Evolutionary conservation across 73 alveolate genomes (phyloP).

Genomic region (Tetrahymena thermophila): DNA sequence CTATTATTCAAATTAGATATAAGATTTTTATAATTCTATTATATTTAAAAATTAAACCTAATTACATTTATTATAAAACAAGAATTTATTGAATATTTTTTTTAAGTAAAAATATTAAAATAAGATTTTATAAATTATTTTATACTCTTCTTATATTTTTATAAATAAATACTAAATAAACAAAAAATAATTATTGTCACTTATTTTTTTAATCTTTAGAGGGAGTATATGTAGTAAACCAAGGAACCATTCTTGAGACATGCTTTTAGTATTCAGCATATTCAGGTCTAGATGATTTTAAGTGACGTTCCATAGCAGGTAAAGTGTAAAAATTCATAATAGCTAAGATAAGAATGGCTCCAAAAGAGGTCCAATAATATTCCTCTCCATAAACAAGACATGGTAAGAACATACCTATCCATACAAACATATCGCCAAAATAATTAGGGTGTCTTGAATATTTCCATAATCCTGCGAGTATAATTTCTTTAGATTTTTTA

Average conservation of each 20-base stretch:
- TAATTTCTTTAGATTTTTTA: constrained; percentile 19
- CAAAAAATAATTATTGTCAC: background rate
- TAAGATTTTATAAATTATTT: too few species aligned
- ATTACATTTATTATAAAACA: too few species aligned
- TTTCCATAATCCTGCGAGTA: constrained; percentile 59
- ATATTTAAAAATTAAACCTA: too few species aligned
- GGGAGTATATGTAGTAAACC: background rate
- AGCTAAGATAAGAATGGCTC: constrained; percentile 6
- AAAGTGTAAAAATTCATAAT: constrained; percentile 15
- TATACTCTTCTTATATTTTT: too few species aligned
- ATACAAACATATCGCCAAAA: constrained; percentile 61
- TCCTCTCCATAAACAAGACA: constrained; percentile 42
- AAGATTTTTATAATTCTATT: too few species aligned
- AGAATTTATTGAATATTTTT: too few species aligned
- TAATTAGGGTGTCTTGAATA: constrained; percentile 73
- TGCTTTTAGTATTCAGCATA: background rate
- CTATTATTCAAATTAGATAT: too few species aligned
- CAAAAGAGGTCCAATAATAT: constrained; percentile 41
- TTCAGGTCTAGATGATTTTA: background rate
- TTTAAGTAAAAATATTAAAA: too few species aligned
- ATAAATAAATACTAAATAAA: too few species aligned
- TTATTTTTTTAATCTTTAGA: background rate
- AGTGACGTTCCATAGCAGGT: constrained; percentile 39
- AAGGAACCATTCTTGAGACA: background rate
- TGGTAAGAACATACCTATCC: constrained; percentile 55